A percentile compares a stretch with the other conserved stretches of the same genome.
Conservation (phyloP, 139 green algal genomes). For the Diplosphaera chodatii region DNA sequence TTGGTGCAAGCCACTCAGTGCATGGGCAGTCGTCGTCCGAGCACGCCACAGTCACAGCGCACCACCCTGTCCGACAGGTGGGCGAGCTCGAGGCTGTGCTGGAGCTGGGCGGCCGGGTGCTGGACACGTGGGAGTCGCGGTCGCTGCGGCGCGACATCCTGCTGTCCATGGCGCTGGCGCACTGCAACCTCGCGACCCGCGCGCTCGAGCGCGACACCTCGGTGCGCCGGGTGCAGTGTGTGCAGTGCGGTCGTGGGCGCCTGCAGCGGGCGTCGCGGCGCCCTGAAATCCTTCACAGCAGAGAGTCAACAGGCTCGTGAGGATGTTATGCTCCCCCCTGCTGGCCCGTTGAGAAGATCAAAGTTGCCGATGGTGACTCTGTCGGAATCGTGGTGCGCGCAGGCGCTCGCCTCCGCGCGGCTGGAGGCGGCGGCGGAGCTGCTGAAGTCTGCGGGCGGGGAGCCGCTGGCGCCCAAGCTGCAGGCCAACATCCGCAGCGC, state of each 20-base stretch:
- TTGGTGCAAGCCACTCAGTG: no score
- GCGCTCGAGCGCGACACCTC: slow-evolving; percentile 9
- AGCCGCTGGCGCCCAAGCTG: slow-evolving; percentile 37
- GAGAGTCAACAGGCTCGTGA: no score
- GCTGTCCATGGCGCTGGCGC: slow-evolving; percentile 48
- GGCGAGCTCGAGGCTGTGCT: slow-evolving; percentile 38
- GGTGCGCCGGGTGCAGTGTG: neutral
- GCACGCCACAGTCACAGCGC: no score
- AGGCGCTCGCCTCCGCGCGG: slow-evolving; percentile 20
- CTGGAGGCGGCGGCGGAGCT: slow-evolving; percentile 53
- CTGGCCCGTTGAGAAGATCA: no score
- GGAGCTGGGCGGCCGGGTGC: slow-evolving; percentile 15
- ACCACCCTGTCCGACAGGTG: slow-evolving; percentile 20
- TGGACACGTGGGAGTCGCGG: slow-evolving; percentile 21
- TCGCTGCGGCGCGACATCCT: slow-evolving; percentile 35
- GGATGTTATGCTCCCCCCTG: no score
- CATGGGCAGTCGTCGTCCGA: no score
- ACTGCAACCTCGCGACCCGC: slow-evolving; percentile 43
- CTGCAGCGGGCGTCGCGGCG: no score
- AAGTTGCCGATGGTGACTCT: no score
- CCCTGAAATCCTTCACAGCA: no score
- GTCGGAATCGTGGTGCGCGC: no score
- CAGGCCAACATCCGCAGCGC: slow-evolving; percentile 34
- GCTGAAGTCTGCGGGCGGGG: slow-evolving; percentile 23
- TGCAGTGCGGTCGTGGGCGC: no score